Percentiles rank a stretch among this genome's conserved stretches.
Conservation (phyloP, 495 filamentous ascomycete species). For the Penicillium robsamsonii region DNA sequence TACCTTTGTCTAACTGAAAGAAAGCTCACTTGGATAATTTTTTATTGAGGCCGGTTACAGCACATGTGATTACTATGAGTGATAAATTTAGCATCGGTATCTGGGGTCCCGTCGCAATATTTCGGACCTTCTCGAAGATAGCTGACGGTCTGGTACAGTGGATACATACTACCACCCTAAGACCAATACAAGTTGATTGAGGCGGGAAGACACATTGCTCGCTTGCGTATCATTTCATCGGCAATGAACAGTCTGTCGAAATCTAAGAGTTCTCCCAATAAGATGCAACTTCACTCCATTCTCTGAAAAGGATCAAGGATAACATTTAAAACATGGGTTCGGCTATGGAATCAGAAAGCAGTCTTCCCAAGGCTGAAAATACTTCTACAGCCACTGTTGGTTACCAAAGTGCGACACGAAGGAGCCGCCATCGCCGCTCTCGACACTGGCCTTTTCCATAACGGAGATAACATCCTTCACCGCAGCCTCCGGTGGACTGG, state of each 20-base stretch:
- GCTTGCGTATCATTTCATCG: no score
- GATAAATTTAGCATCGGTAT: neutral
- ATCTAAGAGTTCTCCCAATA: no score
- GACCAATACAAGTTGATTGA: no score
- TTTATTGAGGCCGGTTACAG: neutral
- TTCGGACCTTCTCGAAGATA: no score
- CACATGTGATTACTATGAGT: neutral
- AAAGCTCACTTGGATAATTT: neutral
- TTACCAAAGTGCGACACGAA: slow-evolving; percentile 56
- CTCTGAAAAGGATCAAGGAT: neutral
- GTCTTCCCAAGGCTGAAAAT: neutral
- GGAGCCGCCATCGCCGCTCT: slow-evolving; percentile 47
- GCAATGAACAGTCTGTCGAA: no score
- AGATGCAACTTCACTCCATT: no score
- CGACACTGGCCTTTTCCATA: slow-evolving; percentile 46
- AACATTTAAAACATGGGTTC: neutral
- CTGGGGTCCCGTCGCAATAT: neutral
- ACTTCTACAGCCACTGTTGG: slow-evolving; percentile 43
- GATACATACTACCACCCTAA: no score
- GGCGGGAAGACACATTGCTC: no score
- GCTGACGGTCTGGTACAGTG: no score
- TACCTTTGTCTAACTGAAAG: neutral
- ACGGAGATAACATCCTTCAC: slow-evolving; percentile 37
- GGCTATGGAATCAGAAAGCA: neutral
- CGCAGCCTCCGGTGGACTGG: slow-evolving; percentile 41